phyloP scores from a whole-genome alignment of 495 filamentous ascomycete genomes.

The Xylaria flabelliformis region DNA sequence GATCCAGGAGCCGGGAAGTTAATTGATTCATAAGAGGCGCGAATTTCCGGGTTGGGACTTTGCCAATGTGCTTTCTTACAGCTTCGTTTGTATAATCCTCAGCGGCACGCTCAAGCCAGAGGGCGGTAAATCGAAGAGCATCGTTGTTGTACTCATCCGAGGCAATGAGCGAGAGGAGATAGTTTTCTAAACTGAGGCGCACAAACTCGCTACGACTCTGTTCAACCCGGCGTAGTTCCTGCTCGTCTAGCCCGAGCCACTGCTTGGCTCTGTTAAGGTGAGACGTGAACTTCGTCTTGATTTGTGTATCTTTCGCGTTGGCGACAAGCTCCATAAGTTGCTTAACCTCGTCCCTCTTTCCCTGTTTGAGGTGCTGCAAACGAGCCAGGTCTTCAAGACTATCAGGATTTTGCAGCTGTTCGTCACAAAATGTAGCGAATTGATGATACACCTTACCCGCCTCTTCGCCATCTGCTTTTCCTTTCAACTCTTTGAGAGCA shows the following conservation, averaged over 20 bases:
- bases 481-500: constrained; percentile 80
- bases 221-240: constrained; percentile 79
- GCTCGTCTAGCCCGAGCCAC: constrained; percentile 89
- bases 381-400: constrained; percentile 84
- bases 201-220: constrained; percentile 80
- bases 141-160: constrained; percentile 89
- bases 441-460: constrained; percentile 91
- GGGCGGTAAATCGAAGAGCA: constrained; percentile 88
- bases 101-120: constrained; percentile 88
- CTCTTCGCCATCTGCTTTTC: constrained; percentile 69
- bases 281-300: constrained; percentile 45
- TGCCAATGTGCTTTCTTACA: constrained; percentile 68
- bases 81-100: constrained; percentile 75
- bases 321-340: constrained; percentile 65
- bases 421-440: constrained; percentile 94
- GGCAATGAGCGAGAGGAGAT: constrained; percentile 81
- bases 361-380: constrained; percentile 76
- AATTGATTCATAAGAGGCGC: constrained; percentile 94
- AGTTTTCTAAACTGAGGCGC: constrained; percentile 89
- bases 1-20: constrained; percentile 83
- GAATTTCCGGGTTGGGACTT: constrained; percentile 90
- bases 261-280: constrained; percentile 70
- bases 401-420: constrained; percentile 84
- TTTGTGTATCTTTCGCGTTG: constrained; percentile 46
- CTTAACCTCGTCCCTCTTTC: constrained; percentile 77